Evolutionary conservation across 352 stramenopile species (phyloP), one percentile per base, ranked within the genome.

Genomic region (Pseudoperonospora humuli): DNA sequence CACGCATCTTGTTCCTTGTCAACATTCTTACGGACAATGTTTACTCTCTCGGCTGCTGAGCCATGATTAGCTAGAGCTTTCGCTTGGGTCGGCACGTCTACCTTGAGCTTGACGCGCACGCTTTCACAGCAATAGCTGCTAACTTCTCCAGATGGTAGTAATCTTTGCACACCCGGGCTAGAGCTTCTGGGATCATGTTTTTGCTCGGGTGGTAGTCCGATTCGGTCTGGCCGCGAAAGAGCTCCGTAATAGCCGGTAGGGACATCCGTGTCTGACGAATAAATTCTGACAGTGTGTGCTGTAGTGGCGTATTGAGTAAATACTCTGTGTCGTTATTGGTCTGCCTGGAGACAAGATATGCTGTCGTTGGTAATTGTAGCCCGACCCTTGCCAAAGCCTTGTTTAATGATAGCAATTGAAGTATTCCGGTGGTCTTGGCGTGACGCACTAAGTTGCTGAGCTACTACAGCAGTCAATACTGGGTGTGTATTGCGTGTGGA

Each of bases 161-260:
- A 0, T 7, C 39, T 2, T 32, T 45, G 48, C 40, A 57, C 1
- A 50, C 0, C 14, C 47, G 25, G 3, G 35, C n/a, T 21, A 56
- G 35, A 0, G 48, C 24, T 3, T 1, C 39, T 1, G 38, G 28
- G 0, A 50, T 29, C 17, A 59, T n/a, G 17, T 8, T 45, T 42
- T 57, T 63, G 25, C 54, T 51, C 0, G 45, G 44, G 0, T 28
- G 52, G 15, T 50, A 58, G 32, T 57, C 42, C 4, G 17, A 7
- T 0, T 2, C 5, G 0, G 38, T 54, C 36, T 63, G 46, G 0
- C 43, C 32, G 5, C 46, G 28, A 14, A 56, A 2, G 1, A 61
- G 10, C 14, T 57, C 47, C 4, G 50, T 38, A 15, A 62, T 50
- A 10, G 13, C 5, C 4, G 35, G 21, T 6, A 57, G 14, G 18